These are phyloP conservation scores for Knoxia roxburghii DNA, from an alignment of 257 asterid genomes.

Conservation along the genomic window DNA sequence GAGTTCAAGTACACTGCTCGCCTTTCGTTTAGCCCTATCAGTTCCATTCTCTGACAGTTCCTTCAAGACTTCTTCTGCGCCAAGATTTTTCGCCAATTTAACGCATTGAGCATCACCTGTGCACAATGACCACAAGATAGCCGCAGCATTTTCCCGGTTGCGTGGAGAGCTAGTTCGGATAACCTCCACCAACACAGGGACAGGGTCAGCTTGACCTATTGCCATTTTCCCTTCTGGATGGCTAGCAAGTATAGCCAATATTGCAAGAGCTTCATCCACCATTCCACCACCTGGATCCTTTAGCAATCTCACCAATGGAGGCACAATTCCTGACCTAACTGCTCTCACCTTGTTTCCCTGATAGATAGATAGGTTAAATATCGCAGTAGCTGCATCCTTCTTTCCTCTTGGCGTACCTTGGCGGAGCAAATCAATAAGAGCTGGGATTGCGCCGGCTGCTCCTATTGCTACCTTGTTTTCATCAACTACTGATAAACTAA, in stretches of 20 bases:
- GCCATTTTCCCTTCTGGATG: constrained; percentile 83
- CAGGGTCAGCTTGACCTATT: constrained; percentile 62
- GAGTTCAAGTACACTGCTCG: constrained; percentile 70
- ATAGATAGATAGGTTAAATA: constrained; percentile 80
- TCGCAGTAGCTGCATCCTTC: constrained; percentile 95
- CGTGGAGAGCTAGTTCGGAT: constrained; percentile 82
- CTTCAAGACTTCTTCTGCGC: constrained; percentile 78
- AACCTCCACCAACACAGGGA: constrained; percentile 58
- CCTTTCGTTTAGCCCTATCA: constrained; percentile 90
- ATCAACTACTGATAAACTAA: constrained; percentile 75
- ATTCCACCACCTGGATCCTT: constrained; percentile 90
- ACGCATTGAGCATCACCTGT: constrained; percentile 46
- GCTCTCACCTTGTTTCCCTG: constrained; percentile 93
- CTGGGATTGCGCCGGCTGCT: constrained; percentile 88
- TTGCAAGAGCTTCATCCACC: constrained; percentile 91
- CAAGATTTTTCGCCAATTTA: constrained; percentile 58
- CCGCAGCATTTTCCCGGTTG: constrained; percentile 83
- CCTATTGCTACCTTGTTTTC: constrained; percentile 94
- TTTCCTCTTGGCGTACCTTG: constrained; percentile 86
- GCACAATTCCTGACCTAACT: constrained; percentile 75
- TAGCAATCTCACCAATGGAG: constrained; percentile 60
- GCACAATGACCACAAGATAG: constrained; percentile 77
- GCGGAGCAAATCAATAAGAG: constrained; percentile 75
- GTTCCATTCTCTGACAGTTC: constrained; percentile 80
- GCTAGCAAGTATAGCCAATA: constrained; percentile 81